Base-by-base conservation (phyloP, 2,329 filamentous ascomycete species). In the Ceratocystis cubensis region DNA sequence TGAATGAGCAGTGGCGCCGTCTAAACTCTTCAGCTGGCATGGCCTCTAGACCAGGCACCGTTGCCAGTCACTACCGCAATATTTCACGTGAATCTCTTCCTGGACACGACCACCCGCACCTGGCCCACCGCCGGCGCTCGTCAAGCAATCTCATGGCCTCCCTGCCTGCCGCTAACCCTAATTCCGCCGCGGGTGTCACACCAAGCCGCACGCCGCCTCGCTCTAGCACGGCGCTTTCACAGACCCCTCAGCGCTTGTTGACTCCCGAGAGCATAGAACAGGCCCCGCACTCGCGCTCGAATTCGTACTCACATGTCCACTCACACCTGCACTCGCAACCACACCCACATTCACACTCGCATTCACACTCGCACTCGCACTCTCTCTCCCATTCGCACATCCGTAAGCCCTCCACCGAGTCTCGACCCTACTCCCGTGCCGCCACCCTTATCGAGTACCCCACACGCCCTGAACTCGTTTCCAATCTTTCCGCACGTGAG, bases 401-500 rank as follows among this genome's bases (percentile, higher is more conserved):
- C 78, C 22, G 76, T 78, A 1, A 72, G 77, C 61, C 76, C 74
- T 56, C 76, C 77, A 13, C 74, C 72, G 5, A 76, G 74, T 22
- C 79, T 78, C 66, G 71, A 66, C 69, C 73, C 66, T 66, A 81
- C 69, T 81, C 80, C n/a, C 76, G 78, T 15, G 77, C 75, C 65
- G 80, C 71, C 4, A 80, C 82, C 67, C 69, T 81, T n/a, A 73
- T 79, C 25, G 73, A 76, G 28, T 20, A 33, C 2, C 79, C 82
- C 0, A 82, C 85, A 77, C 77, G 63, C 89, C 87, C 13, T 82
- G 84, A 57, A 83, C 84, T 72, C 59, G 78, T 72, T 28, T 80
- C 82, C 0, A 83, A 87, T 67, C 79, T 96, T n/a, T 91, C 89
- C 22, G 91, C 91, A 20, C 84, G 88, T 17, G 91, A 96, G 75